These are phyloP conservation scores for Sporothrix brunneoviolacea DNA, from an alignment of 2,329 filamentous ascomycete genomes.

Conservation along the genomic window DNA sequence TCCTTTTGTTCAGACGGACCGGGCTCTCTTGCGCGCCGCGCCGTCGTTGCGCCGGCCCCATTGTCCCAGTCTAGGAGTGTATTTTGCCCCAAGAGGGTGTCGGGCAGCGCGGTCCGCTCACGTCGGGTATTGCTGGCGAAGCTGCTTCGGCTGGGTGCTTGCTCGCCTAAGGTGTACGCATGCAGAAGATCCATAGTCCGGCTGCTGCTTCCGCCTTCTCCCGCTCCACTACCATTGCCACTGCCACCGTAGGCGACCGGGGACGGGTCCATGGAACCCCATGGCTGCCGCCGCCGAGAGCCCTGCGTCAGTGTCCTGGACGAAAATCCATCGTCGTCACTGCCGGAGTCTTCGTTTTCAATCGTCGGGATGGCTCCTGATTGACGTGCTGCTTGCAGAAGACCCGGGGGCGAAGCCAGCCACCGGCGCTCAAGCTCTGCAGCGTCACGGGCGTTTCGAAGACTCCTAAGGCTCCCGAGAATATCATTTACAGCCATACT, in stretches of 20 bases:
- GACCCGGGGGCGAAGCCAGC: neutral
- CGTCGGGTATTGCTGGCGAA: neutral
- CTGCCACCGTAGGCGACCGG: neutral
- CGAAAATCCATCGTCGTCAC: constrained; percentile 2
- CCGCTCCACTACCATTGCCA: neutral
- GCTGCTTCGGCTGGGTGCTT: neutral
- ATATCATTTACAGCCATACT: constrained; percentile 34
- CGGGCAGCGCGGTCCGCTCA: constrained; percentile 8
- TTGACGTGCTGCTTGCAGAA: constrained; percentile 5
- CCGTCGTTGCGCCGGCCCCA: neutral
- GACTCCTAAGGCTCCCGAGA: constrained; percentile 30
- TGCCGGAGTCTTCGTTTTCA: constrained; percentile 1
- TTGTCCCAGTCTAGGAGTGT: constrained; percentile 26
- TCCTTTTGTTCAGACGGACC: constrained; percentile 48
- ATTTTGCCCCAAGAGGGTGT: constrained; percentile 30
- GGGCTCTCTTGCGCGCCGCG: constrained; percentile 14
- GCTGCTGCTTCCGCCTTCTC: neutral
- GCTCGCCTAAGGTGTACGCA: constrained; percentile 1
- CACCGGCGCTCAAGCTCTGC: constrained; percentile 15
- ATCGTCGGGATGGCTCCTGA: neutral
- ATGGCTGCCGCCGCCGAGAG: neutral
- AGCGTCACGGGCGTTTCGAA: constrained; percentile 25
- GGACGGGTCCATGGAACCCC: neutral
- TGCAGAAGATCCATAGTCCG: constrained; percentile 8
- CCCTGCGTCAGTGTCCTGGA: neutral